A percentile compares a stretch with the other conserved stretches of the same genome.
phyloP scores from a whole-genome alignment of 176 grass and related monocot species.

The Puya raimondii region DNA sequence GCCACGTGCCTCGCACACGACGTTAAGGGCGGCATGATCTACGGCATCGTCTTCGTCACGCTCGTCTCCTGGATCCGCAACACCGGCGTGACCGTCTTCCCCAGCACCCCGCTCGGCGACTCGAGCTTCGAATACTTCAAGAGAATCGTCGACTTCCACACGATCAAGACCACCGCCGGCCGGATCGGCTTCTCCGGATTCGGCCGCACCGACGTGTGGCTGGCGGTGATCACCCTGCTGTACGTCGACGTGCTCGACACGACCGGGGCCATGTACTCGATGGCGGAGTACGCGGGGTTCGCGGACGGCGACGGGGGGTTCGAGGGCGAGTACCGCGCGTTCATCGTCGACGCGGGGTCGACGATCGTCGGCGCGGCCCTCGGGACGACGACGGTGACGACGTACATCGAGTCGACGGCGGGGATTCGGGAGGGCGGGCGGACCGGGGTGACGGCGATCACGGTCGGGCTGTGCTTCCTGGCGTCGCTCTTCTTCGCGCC shows the following conservation, averaged over 20 bases:
- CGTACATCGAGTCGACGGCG: conserved; percentile 60
- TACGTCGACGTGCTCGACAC: conserved; percentile 72
- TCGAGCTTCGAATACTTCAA: conserved; percentile 54
- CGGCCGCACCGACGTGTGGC: conserved; percentile 28
- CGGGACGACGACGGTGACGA: conserved; percentile 52
- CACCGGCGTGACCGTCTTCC: conserved; percentile 50
- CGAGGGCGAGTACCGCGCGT: conserved; percentile 57
- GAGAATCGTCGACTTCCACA: conserved; percentile 44
- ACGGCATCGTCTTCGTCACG: conserved; percentile 65
- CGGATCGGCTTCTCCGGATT: conserved; percentile 38
- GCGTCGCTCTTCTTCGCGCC: conserved; percentile 51
- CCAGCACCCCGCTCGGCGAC: conserved; percentile 41
- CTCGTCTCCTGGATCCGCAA: conserved; percentile 49
- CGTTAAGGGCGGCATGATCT: conserved; percentile 58
- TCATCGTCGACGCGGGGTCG: conserved; percentile 44
- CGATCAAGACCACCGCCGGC: conserved; percentile 36
- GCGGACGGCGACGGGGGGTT: conserved; percentile 35
- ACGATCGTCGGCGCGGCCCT: conserved; percentile 50
- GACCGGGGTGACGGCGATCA: conserved; percentile 51
- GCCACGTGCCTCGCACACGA: conserved; percentile 37
- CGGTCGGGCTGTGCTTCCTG: conserved; percentile 41
- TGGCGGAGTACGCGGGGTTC: conserved; percentile 66
- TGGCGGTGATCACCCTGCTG: conserved; percentile 43
- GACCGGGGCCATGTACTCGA: conserved; percentile 61
- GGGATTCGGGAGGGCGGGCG: conserved; percentile 60